Evolutionary conservation across 169 alveolate species (phyloP), one percentile per base, ranked within the genome.

Genomic region (Besnoitia besnoiti): DNA sequence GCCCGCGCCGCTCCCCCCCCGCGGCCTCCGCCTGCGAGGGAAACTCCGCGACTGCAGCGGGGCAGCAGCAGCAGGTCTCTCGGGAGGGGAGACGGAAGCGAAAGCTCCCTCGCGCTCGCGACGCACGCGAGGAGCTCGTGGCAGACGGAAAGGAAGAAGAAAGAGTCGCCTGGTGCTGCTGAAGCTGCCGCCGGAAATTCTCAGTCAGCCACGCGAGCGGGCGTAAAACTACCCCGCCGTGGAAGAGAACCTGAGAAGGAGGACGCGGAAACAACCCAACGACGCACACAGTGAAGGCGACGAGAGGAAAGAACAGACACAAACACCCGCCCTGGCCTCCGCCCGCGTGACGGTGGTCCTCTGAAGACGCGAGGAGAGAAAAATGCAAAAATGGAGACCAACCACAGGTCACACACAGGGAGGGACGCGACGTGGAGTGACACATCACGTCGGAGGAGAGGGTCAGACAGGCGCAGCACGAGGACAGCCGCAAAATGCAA

Each of bases 161-260:
- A 24, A 5, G 40, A 1, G 10, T n/a, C 80, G n/a, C 61, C 47
- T 42, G 40, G 87, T 14, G 59, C 61, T 44, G 21, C 87, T 40
- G 7, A 14, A 42, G 59, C 30, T 42, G 87, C 87, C 21, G 61
- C 40, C 40, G 2, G 59, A 77, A 77, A 35, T 77, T 2, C 39
- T 77, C 87, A 16, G 40, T 39, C 37, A 77, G 87, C 50, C 87
- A 42, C 14, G 59, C 5, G 40, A 77, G 87, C 10, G 87, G 87
- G 4, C 59, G 49, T 8, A 44, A 14, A 55, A 44, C 87, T 14
- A 40, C 37, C 14, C 87, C 87, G n/a, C 59, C 47, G 37, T 24
- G 59, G n/a, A 10, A 27, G 14, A 77, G 87, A 77, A 77, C 35
- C 87, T 77, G 87, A 27, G 21, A 24, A 3, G n/a, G 30, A 44